Base-by-base conservation (phyloP, 768 basidiomycete species). In the Sistotremastrum niveocremeum region DNA sequence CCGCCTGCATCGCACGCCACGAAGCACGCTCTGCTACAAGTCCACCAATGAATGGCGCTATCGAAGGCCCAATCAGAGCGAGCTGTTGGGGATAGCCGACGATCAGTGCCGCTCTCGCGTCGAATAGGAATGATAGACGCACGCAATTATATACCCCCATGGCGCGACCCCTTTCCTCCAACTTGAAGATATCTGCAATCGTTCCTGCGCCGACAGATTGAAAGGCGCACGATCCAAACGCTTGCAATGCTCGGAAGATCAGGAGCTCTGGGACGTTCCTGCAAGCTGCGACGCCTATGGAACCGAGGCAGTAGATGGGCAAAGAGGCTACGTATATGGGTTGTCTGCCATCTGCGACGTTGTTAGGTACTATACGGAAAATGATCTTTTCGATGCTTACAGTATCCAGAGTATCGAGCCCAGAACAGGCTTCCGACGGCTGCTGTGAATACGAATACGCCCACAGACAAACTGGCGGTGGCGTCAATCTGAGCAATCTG, bases 221-320 rank as follows among this genome's bases (percentile, higher is more conserved):
- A 3, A 68, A 76, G 7, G 72, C 72, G 5, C 77, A 71, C 4
- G 75, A 66, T 11, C 83, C 84, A 37, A 80, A 65, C 0, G 77
- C 76, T 56, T 86, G 83, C 0, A 84, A 51, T 37, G 79, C 70
- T 6, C 84, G 67, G 64, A 75, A 80, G 10, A 72, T 60, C 52
- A 87, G 65, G 4, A 88, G 61, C 10, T 63, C 54, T 1, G 61
- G 61, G 6, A 78, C 58, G 34, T 54, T 66, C 0, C 54, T 53
- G 0, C 79, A 68, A 0, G 62, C 47, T 0, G 76, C 74, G 0
- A 82, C 77, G 0, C 78, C 81, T 1, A 81, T 54, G 6, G 80
- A 79, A 0, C 72, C 79, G 0, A 79, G 44, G 33, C 72, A 65
- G 36, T 77, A 66, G 32, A 83, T 60, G 0, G 83, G 82, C 10